Evolutionary conservation across 495 filamentous ascomycete genomes (phyloP), one percentile per base, ranked within the genome.

Genomic region (Pyrenula massariospora): DNA sequence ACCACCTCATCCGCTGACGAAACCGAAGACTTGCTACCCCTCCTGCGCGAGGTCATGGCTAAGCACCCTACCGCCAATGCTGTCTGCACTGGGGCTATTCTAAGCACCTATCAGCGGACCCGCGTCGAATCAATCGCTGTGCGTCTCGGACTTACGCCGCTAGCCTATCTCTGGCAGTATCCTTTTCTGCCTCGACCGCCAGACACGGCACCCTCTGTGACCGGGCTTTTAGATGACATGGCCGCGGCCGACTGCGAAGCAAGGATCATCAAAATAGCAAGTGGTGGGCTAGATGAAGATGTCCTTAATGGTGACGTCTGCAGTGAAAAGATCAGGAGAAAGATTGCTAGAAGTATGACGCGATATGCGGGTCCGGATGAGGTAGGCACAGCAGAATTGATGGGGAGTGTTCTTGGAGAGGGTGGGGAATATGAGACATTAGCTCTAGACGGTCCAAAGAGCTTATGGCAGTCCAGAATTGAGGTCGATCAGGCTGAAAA

Each of bases 371-470:
- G 57, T 24, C 79, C 79, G 8, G 73, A 73, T 24, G 74, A 80
- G 62, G 77, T 70, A 51, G 76, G 68, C 49, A 24, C 19, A 5
- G 10, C 19, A 20, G n/a, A 8, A 19, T 53, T 75, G 8, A 49
- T 62, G 19, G 88, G 88, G 0, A 86, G 88, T 11, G 79, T 92
- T 20, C 67, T 96, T 21, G 93, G 94, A 0, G 93, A 97, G 64
- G 93, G 93, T 2, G 93, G 94, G 2, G 93, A 98, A 75, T 98
- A 92, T 72, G 93, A 98, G 77, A 97, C 89, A 21, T 70, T 98
- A 22, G 89, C 91, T 36, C 61, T 97, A 24, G 82, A 89, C 70
- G 93, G 91, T 24, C 92, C 91, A 2, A 57, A 62, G 1, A 70
- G 72, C 57, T 62, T 95, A 59, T 95, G 89, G 74, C 85, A 82